Evolutionary conservation across 2,329 filamentous ascomycete species (phyloP), one percentile per base, ranked within the genome.

Genomic region (Zopfia rhizophila): DNA sequence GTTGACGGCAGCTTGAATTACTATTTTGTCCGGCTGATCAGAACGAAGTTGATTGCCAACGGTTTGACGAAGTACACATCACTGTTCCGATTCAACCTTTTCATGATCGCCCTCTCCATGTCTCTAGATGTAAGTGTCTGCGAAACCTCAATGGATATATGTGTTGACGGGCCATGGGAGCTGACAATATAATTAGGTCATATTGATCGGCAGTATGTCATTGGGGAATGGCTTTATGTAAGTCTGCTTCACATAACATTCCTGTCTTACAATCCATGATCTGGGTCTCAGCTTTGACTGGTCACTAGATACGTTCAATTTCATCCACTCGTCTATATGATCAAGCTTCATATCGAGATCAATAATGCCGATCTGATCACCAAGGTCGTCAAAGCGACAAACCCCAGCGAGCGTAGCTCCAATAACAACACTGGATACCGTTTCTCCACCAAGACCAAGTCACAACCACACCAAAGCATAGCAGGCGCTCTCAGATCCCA

Each of bases 1-100:
- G 63, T 79, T 7, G 78, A 81, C 42, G 73, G 65, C 3, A 53
- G 48, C 0, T 68, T 81, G n/a, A 81, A 80, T 40, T 70, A 65
- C 48, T 78, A 75, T 43, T 81, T 81, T 44, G 65, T 80, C 11
- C 54, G 41, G 12, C 64, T 56, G 5, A 63, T 72, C 6, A 56
- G 59, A 18, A 32, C 42, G 10, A 60, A 58, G 8, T 53, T 72
- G 2, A 58, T 72, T 10, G 47, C 38, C 6, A 43, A 56, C 25
- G 66, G 68, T 0, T 49, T 70, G 14, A 51, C 42, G 17, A 72
- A 72, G 41, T 72, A 71, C 31, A 48, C 55, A 27, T 50, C 48
- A 1, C 46, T 69, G 14, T 62, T 66, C 5, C 47, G 46, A 8
- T 69, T 70, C 40, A 71, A 71, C 38, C 52, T 58, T 8, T 32